phyloP scores from a whole-genome alignment of 371 early-diverging fungal genomes.

The Haplosporangium sp. region DNA sequence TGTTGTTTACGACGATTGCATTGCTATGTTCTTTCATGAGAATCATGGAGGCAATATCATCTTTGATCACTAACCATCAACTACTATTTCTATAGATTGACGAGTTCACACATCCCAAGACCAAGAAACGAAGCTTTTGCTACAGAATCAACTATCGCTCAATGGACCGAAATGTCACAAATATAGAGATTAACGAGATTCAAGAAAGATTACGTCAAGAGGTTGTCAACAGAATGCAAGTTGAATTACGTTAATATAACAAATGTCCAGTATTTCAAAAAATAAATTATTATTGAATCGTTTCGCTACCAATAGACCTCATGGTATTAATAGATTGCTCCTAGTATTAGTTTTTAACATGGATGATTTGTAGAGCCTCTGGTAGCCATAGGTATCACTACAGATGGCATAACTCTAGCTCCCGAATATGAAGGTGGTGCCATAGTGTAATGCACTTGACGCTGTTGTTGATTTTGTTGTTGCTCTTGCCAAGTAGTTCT shows the following conservation, averaged over 20 bases:
- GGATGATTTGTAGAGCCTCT: neutral
- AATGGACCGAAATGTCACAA: conserved; percentile 93
- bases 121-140: conserved; percentile 83
- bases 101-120: conserved; percentile 89
- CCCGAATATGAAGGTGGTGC: neutral
- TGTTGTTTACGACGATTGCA: neutral
- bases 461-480: conserved; percentile 16
- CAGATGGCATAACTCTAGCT: neutral
- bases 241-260: conserved; percentile 77
- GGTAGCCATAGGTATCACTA: neutral
- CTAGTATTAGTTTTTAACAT: neutral
- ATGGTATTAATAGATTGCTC: neutral
- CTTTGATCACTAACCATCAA: no score
- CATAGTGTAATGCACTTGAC: conserved; percentile 3
- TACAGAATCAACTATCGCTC: conserved; percentile 95
- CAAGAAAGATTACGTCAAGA: conserved; percentile 83
- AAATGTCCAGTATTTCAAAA: neutral
- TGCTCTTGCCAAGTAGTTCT: conserved; percentile 37
- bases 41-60: no score
- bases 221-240: conserved; percentile 75
- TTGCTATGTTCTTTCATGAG: neutral
- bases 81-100: conserved; percentile 73
- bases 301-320: neutral
- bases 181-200: conserved; percentile 92
- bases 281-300: neutral